These are phyloP conservation scores for Carex myosuroides DNA, from an alignment of 176 grass and related monocot genomes.

Conservation along the genomic window DNA sequence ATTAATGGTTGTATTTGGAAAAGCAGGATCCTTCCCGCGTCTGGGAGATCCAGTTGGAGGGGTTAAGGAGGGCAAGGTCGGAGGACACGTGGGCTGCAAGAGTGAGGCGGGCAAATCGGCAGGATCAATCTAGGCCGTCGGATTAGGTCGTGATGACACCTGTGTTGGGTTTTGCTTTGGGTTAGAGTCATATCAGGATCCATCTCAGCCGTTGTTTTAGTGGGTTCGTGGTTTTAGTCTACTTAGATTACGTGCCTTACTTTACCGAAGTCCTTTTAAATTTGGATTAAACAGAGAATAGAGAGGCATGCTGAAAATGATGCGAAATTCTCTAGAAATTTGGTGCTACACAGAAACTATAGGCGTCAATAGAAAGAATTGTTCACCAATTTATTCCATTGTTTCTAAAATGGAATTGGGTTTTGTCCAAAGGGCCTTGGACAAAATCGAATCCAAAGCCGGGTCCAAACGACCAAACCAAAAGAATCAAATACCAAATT, in stretches of 20 bases:
- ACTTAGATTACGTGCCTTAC: neutral
- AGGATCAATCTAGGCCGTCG: neutral
- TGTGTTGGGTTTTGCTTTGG: neutral
- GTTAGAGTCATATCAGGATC: neutral
- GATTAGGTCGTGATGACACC: neutral
- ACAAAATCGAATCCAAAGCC: too few relatives aligned
- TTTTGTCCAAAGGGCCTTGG: too few relatives aligned
- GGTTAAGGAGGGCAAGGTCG: constrained; percentile 31
- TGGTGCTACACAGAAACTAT: neutral
- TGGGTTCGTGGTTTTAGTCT: neutral
- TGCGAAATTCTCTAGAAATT: neutral
- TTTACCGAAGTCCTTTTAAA: neutral
- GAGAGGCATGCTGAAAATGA: neutral
- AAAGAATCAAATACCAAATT: neutral
- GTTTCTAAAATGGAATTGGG: neutral
- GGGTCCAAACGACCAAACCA: neutral
- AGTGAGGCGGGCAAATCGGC: constrained; percentile 30
- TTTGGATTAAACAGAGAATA: neutral
- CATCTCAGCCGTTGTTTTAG: neutral
- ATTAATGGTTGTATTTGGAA: too few relatives aligned
- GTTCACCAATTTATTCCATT: neutral
- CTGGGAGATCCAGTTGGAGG: constrained; percentile 54
- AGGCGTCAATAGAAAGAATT: neutral
- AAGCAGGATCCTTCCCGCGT: neutral
- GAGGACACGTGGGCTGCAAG: constrained; percentile 52